Evolutionary conservation across 306 rosid species (phyloP), one percentile per base, ranked within the genome.

Genomic region (Trifolium dubium): DNA sequence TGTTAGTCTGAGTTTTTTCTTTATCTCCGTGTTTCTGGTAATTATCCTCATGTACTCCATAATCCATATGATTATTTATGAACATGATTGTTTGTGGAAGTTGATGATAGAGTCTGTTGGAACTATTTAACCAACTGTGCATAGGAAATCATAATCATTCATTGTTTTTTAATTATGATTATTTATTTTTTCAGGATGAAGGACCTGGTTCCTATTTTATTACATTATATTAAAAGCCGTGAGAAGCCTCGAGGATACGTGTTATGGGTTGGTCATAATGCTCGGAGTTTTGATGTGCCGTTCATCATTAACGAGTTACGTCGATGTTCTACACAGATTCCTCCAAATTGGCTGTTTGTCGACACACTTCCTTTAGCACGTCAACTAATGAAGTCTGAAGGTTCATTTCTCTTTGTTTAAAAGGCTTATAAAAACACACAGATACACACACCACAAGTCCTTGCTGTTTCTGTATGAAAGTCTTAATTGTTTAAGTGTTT

Each of bases 251-350:
- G 85, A 10, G 99, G 99, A 39, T 59, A 75, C 63, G 88, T 86
- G 43, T 67, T 94, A 75, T 84, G 74, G 64, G 90, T 85, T 23
- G 99, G 83, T 83, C 99, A 94, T 77, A 94, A 88, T 82, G 95
- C 88, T 85, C 91, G 92, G 8, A 0, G 0, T 80, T 94, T 91
- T n/a, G 99, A 94, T 53, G 96, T 91, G 35, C 99, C 99, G 15
- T 94, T 94, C 83, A 50, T 94, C 81, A 51, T 81, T 5, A 50
- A 71, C 8, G 99, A 86, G 77, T 89, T 94, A 5, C 77, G 29
- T 30, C 97, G 99, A 18, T 83, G 82, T 77, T 86, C 90, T 3
- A 7, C 13, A 1, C 86, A 83, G 63, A 12, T 94, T 80, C 99
- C 99, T 82, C 32, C 41, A 6, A 62, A 92, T 75, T 89, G 96